phyloP scores from a whole-genome alignment of 176 grass and related monocot species.

The Hsuehochloa calcarea region DNA sequence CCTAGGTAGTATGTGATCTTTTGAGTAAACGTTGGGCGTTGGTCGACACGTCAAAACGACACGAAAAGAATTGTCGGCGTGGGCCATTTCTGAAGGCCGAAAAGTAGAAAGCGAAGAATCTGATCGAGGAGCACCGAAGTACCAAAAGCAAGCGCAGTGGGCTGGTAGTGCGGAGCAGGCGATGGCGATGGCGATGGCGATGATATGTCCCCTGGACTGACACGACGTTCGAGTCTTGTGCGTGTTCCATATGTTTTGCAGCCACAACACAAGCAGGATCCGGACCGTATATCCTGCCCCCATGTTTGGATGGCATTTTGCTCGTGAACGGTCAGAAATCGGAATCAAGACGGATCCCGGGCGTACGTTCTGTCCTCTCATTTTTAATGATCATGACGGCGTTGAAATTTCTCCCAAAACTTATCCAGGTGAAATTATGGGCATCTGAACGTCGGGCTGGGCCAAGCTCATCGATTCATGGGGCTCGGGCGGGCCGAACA shows the following conservation, averaged over 20 bases:
- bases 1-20: neutral
- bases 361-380: neutral
- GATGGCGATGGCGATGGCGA: too few species aligned
- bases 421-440: too few species aligned
- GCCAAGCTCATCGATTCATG: neutral
- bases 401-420: neutral
- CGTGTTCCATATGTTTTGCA: slow-evolving; percentile 5
- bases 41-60: neutral
- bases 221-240: neutral
- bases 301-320: neutral
- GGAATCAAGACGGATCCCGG: neutral
- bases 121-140: neutral
- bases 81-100: slow-evolving; percentile 17
- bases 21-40: neutral
- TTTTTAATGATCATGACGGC: neutral
- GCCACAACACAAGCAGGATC: neutral
- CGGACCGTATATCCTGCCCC: neutral
- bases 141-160: neutral
- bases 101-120: neutral
- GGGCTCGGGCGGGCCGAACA: neutral
- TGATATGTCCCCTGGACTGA: too few species aligned
- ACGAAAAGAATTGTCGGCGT: neutral
- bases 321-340: neutral
- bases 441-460: neutral
- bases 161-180: neutral